Base-by-base conservation (phyloP, 2,329 filamentous ascomycete genomes). In the Westerdykella sp. region DNA sequence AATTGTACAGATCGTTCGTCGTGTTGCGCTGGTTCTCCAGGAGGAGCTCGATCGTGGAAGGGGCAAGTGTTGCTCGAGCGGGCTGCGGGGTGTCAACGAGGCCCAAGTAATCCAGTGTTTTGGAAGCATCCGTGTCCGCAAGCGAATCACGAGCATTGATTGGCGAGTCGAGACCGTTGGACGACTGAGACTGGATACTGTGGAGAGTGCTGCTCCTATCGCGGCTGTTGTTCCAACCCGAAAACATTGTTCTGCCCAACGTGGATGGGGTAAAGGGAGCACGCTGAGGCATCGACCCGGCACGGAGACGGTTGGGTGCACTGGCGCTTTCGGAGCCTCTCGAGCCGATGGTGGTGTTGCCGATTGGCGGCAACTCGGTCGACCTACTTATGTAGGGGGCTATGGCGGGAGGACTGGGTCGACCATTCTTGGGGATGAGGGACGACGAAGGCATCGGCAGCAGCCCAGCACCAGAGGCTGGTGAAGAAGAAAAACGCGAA, bases 91-190 rank as follows among this genome's bases (percentile, higher is more conserved):
- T 95, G 67, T 97, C 93, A 25, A 90, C 91, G 39, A 98, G 78
- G 38, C 93, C 93, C 47, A 98, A 80, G 62, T 98, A 98, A 66
- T 98, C 93, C 55, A 98, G 73, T 2, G 93, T 98, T 60, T 87
- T 85, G 25, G 25, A 28, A 54, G 95, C 88, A 63, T 96, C 90
- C 23, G 83, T 87, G 60, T 97, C 91, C 14, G 81, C 84, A 37
- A 84, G 79, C 23, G 87, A 89, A 59, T 95, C 89, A 53, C 84
- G 81, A 10, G 88, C 94, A 6, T 88, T 94, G 12, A 86, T 80
- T 1, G 91, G 91, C 12, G 91, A 97, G 50, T 84, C 85, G 2
- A 87, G 88, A 1, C 85, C 87, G 60, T 97, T 95, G 22, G 78
- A 80, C 10, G 90, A 95, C 41, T 86, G 82, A 11, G 91, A 97